Conservation (phyloP, 805 yeast species). For the Barnettozyma siamensis region DNA sequence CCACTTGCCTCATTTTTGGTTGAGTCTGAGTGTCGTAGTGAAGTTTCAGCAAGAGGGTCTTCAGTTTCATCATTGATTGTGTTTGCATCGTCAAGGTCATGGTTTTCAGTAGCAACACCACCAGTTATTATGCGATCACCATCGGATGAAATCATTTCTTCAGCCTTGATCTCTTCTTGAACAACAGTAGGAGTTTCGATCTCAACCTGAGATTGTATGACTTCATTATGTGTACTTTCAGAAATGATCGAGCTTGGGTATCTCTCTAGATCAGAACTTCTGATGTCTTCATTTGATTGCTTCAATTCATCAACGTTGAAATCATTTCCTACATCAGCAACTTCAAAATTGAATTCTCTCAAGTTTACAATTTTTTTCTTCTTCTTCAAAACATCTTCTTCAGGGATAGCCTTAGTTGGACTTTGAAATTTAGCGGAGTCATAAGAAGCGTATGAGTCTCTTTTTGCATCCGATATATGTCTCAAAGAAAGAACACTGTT, state of each 20-base stretch:
- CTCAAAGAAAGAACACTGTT: conserved; percentile 20
- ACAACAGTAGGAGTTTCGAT: not conserved
- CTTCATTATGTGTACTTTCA: conserved; percentile 15
- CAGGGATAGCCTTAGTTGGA: conserved; percentile 6
- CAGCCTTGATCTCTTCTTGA: not conserved
- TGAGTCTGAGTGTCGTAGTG: not conserved
- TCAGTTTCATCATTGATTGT: not conserved
- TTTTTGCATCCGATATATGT: conserved; percentile 8
- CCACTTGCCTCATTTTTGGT: not conserved
- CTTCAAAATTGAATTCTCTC: conserved; percentile 37
- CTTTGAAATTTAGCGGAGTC: conserved; percentile 38
- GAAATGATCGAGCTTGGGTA: conserved; percentile 14
- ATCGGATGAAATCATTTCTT: too few relatives aligned
- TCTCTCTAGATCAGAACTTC: conserved; percentile 13
- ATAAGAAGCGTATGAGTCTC: conserved; percentile 49
- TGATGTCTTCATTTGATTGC: conserved; percentile 1
- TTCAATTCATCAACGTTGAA: not conserved
- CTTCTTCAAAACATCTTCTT: conserved; percentile 32
- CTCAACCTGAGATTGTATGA: not conserved
- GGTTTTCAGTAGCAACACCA: too few relatives aligned
- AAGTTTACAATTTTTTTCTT: conserved; percentile 46
- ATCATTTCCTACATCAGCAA: conserved; percentile 1
- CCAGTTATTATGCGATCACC: too few relatives aligned
- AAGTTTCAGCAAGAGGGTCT: not conserved
- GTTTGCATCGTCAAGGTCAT: too few relatives aligned